Percentiles rank a stretch among this genome's conserved stretches.
Conservation (phyloP, 352 stramenopile genomes). For the Globisporangium echinulatum region DNA sequence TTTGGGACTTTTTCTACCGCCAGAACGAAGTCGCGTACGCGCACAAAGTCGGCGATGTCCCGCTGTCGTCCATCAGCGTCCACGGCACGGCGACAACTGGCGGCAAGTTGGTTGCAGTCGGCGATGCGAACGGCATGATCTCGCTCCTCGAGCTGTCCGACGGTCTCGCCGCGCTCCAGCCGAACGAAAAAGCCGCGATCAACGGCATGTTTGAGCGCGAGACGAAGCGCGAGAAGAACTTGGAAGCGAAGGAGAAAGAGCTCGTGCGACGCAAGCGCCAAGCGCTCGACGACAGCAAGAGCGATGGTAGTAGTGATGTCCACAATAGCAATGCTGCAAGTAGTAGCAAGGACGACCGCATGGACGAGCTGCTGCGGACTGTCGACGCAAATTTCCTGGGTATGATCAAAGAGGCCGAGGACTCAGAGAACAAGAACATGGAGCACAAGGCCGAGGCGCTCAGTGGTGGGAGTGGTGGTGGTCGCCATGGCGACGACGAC, state of each 20-base stretch:
- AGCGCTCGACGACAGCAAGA: conserved; percentile 74
- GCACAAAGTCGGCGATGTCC: conserved; percentile 93
- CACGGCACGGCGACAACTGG: conserved; percentile 86
- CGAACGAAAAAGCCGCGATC: conserved; percentile 93
- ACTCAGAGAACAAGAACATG: conserved; percentile 88
- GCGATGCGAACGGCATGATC: conserved; percentile 95
- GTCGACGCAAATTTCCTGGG: conserved; percentile 93
- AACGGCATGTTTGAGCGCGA: conserved; percentile 96
- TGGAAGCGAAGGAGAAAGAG: conserved; percentile 88
- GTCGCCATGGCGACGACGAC: conserved; percentile 21
- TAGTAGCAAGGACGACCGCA: conserved; percentile 87
- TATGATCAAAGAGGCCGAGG: conserved; percentile 95
- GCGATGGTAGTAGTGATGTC: conserved; percentile 39
- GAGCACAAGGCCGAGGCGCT: conserved; percentile 61
- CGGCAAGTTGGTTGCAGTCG: conserved; percentile 92
- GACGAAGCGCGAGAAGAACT: conserved; percentile 95
- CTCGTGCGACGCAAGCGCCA: conserved; percentile 72
- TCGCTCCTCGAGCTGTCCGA: conserved; percentile 95
- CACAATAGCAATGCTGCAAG: no score
- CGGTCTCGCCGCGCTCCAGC: conserved; percentile 84
- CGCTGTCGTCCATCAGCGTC: conserved; percentile 90
- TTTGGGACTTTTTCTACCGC: conserved; percentile 97
- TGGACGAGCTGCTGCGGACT: conserved; percentile 90
- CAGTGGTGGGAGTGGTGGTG: conserved; percentile 23
- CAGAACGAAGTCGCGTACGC: conserved; percentile 97